Percentiles rank a stretch among this genome's conserved stretches.
These are phyloP conservation scores for Aegilops umbellulata DNA, from an alignment of 176 grass and related monocot species.

Conservation along the genomic window DNA sequence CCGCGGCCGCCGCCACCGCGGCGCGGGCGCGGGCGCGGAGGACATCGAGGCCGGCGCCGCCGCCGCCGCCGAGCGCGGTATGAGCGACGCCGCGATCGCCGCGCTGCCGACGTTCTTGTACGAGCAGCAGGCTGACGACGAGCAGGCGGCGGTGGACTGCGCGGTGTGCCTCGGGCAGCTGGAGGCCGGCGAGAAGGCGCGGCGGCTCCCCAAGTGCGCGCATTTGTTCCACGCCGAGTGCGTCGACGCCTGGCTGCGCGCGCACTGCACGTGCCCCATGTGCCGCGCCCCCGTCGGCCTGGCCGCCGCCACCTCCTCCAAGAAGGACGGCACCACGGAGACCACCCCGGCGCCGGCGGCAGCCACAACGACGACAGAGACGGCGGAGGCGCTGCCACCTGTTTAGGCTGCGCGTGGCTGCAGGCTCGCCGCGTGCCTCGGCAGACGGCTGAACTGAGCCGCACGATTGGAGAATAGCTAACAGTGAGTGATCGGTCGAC, in stretches of 20 bases:
- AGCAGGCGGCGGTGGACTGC: constrained; percentile 35
- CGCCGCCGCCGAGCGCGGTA: neutral
- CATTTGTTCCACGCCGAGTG: constrained; percentile 75
- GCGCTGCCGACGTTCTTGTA: constrained; percentile 42
- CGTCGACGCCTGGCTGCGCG: constrained; percentile 63
- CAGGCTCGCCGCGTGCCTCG: neutral
- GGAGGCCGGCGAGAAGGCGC: constrained; percentile 53
- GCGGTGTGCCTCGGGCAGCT: constrained; percentile 63
- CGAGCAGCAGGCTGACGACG: neutral
- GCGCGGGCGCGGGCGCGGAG: neutral
- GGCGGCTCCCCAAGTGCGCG: constrained; percentile 52
- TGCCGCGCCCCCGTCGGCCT: constrained; percentile 51
- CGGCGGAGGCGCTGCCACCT: constrained; percentile 15
- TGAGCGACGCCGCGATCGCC: constrained; percentile 42
- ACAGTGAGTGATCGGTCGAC: neutral
- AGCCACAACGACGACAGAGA: neutral
- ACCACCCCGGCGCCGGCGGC: neutral
- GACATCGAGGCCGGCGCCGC: neutral
- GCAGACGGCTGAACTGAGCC: neutral
- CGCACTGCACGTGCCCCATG: constrained; percentile 60
- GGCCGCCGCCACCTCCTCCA: neutral
- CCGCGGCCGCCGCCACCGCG: neutral
- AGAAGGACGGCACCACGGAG: neutral
- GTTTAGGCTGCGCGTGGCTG: neutral
- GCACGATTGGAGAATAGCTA: constrained; percentile 11